Evolutionary conservation across 441 rosid genomes (phyloP).

Genomic region (Biscutella laevigata): DNA sequence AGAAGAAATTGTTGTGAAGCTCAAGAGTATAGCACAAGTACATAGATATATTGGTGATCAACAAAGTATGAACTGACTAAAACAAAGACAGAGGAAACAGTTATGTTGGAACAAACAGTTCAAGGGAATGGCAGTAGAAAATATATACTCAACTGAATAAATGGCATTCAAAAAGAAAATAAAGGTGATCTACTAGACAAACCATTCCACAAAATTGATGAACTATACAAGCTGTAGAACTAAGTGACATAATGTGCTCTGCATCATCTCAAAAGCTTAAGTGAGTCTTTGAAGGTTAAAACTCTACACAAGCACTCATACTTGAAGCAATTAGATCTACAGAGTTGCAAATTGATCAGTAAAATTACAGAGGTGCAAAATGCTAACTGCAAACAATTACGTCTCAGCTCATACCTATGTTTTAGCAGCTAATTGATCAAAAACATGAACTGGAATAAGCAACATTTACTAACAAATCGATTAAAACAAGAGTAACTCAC

Average conservation of each 20-base stretch:
- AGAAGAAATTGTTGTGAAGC: not conserved
- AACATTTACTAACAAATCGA: not conserved
- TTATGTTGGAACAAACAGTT: too few relatives aligned
- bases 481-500: slow-evolving; percentile 27
- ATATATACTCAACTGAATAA: slow-evolving; percentile 1
- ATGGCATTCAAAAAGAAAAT: not conserved
- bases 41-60: too few relatives aligned
- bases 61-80: too few relatives aligned
- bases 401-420: not conserved
- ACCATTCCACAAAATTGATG: not conserved
- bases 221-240: too few relatives aligned
- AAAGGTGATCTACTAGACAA: not conserved
- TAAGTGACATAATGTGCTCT: too few relatives aligned
- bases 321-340: too few relatives aligned
- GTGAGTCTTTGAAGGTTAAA: too few relatives aligned
- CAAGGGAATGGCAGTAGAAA: too few relatives aligned
- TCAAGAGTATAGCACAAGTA: slow-evolving; percentile 2
- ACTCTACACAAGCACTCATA: too few relatives aligned
- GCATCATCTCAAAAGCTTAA: too few relatives aligned
- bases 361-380: not conserved
- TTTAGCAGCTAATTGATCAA: not conserved
- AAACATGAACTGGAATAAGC: not conserved
- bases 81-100: too few relatives aligned
- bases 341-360: not conserved
- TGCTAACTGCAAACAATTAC: not conserved